Conservation (phyloP, 352 stramenopile species). For the Phytophthora sp. region DNA sequence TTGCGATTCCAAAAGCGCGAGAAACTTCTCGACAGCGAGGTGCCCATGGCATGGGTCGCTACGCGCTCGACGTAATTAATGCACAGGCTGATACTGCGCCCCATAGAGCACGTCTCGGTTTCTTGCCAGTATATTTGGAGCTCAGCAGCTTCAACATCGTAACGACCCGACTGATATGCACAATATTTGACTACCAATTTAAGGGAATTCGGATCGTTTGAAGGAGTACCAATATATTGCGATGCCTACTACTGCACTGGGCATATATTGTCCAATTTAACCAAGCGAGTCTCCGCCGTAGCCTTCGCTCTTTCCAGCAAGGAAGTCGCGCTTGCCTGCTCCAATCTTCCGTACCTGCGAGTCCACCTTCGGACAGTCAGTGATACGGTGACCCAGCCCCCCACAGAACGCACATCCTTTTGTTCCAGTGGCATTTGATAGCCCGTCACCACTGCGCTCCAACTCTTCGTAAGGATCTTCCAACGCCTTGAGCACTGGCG, state of each 20-base stretch:
- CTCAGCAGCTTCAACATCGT: conserved; percentile 21
- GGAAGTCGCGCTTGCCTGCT: conserved; percentile 92
- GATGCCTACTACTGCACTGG: conserved; percentile 1
- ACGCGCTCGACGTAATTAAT: conserved; percentile 13
- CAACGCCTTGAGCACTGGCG: conserved; percentile 96
- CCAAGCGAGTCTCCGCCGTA: conserved; percentile 95
- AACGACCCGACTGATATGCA: conserved; percentile 8
- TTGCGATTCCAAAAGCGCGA: conserved; percentile 80
- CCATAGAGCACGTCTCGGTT: too few relatives aligned
- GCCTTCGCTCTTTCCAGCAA: conserved; percentile 91
- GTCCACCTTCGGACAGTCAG: conserved; percentile 99
- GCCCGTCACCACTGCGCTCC: conserved; percentile 47
- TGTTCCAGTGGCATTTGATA: conserved; percentile 78
- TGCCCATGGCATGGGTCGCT: conserved; percentile 70
- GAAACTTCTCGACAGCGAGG: conserved; percentile 66
- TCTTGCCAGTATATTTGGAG: not conserved
- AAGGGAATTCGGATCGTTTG: too few relatives aligned
- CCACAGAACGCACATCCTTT: conserved; percentile 99
- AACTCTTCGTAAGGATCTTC: conserved; percentile 96
- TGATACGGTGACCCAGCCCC: conserved; percentile 98
- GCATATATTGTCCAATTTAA: conserved; percentile 31
- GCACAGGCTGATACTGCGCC: not conserved
- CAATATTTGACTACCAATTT: too few relatives aligned
- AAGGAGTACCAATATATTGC: conserved; percentile 28
- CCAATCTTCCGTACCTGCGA: conserved; percentile 96